phyloP scores from a whole-genome alignment of 192 early-diverging fungal species.

The Entomortierella parvispora region DNA sequence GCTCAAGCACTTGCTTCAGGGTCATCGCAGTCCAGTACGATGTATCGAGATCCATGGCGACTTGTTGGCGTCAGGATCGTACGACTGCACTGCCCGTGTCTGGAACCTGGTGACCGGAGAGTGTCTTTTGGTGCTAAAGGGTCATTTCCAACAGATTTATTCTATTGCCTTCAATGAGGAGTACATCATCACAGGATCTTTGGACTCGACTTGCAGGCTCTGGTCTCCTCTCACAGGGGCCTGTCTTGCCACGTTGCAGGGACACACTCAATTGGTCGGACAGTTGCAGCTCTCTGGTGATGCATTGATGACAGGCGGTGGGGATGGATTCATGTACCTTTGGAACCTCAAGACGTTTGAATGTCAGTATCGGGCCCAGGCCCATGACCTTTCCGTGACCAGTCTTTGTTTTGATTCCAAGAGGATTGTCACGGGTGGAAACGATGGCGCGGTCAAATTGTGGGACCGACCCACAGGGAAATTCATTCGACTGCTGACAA shows the following conservation, averaged over 20 bases:
- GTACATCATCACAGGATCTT: constrained; percentile 87
- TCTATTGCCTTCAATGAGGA: constrained; percentile 89
- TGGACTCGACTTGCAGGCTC: constrained; percentile 92
- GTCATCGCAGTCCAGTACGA: constrained; percentile 90
- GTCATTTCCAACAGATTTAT: constrained; percentile 96
- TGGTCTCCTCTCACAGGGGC: constrained; percentile 90
- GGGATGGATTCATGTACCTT: constrained; percentile 90
- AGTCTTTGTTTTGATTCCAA: constrained; percentile 95
- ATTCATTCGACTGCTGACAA: constrained; percentile 84
- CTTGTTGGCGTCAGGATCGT: constrained; percentile 90
- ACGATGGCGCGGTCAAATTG: constrained; percentile 92
- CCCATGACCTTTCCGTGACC: constrained; percentile 89
- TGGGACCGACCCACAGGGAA: constrained; percentile 92
- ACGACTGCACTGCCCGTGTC: constrained; percentile 91
- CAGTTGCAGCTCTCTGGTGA: constrained; percentile 86
- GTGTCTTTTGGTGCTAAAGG: constrained; percentile 77
- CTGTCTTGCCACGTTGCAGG: constrained; percentile 82
- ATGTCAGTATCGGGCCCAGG: constrained; percentile 71
- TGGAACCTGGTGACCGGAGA: constrained; percentile 87
- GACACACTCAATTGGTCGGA: constrained; percentile 94
- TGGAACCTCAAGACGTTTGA: constrained; percentile 82
- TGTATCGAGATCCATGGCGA: constrained; percentile 90
- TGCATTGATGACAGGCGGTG: constrained; percentile 91
- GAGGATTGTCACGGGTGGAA: constrained; percentile 90
- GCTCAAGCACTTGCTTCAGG: constrained; percentile 79